phyloP scores from a whole-genome alignment of 768 basidiomycete species.

The Suillus sp. region DNA sequence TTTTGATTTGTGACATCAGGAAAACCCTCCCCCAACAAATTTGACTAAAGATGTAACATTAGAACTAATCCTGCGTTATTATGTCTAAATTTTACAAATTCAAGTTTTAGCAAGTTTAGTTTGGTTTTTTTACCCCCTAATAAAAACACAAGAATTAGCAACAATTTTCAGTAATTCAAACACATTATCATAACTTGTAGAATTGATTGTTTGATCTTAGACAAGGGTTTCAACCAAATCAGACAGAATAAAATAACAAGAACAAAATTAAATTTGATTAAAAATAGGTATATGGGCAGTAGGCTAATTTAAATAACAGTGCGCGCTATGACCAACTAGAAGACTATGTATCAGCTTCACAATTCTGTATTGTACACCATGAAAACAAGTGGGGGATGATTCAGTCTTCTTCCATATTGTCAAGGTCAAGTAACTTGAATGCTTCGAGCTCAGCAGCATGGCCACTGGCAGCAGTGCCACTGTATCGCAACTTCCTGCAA shows the following conservation, averaged over 20 bases:
- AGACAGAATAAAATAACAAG: neutral
- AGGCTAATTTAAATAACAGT: neutral
- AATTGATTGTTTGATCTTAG: neutral
- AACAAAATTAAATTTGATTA: neutral
- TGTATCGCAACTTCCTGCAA: neutral
- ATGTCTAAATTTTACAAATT: neutral
- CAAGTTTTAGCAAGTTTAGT: neutral
- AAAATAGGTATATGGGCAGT: neutral
- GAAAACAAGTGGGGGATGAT: neutral
- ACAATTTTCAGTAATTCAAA: neutral
- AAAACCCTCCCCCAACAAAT: neutral
- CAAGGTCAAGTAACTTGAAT: neutral
- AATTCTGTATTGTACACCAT: neutral
- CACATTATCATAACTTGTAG: neutral
- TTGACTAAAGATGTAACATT: neutral
- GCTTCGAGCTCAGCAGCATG: neutral
- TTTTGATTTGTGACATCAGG: constrained; percentile 15
- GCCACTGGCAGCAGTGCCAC: neutral
- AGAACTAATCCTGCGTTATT: neutral
- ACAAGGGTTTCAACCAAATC: neutral
- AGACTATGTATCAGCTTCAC: constrained; percentile 3
- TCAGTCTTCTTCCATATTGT: constrained; percentile 4
- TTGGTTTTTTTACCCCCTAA: neutral
- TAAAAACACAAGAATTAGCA: neutral
- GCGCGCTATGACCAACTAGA: neutral